Evolutionary conservation across 2,329 filamentous ascomycete genomes (phyloP), one percentile per base, ranked within the genome.

Genomic region (Coniochaeta sp.): DNA sequence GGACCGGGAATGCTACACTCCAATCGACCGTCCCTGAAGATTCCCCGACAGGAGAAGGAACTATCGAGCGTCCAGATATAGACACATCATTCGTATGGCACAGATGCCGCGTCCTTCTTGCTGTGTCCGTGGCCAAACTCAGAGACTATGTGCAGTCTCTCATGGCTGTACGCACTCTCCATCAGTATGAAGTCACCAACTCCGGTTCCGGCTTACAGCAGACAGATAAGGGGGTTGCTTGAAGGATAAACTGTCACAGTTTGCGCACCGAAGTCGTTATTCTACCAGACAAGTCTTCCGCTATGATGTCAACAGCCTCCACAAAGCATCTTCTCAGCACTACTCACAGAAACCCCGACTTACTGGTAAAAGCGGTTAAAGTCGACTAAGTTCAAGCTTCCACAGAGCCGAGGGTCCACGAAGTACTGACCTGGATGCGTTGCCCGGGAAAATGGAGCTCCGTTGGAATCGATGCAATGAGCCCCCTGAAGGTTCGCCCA

Each of bases 1-100:
- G 63, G 61, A 64, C 66, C 66, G 59, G 65, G 65, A 62, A 65
- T 57, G 30, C 54, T 52, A 59, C 59, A 38, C 32, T 34, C 40
- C 57, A 47, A 62, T 58, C 61, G 47, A 64, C 52, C 8, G 58
- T 30, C 19, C 30, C 47, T 30, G 24, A 14, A 52, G 42, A 22
- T 28, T 52, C 26, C n/a, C 47, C 47, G 22, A 28, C 47, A 4
- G 22, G 17, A 14, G 14, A 30, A 28, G 47, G 9, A 30, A 47
- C 30, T 52, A 17, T 52, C 3, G 47, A 16, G 26, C 30, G 47
- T 52, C 47, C 47, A 30, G 24, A 52, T 52, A 28, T 52, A 52
- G 47, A 52, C n/a, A 28, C 47, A 28, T 28, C 24, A 52, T 28
- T 52, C 47, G 22, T 28, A 2, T 7, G 44, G 47, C 30, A n/a